Evolutionary conservation across 805 yeast genomes (phyloP), one percentile per base, ranked within the genome.

Genomic region (Wickerhamomyces mucosus): DNA sequence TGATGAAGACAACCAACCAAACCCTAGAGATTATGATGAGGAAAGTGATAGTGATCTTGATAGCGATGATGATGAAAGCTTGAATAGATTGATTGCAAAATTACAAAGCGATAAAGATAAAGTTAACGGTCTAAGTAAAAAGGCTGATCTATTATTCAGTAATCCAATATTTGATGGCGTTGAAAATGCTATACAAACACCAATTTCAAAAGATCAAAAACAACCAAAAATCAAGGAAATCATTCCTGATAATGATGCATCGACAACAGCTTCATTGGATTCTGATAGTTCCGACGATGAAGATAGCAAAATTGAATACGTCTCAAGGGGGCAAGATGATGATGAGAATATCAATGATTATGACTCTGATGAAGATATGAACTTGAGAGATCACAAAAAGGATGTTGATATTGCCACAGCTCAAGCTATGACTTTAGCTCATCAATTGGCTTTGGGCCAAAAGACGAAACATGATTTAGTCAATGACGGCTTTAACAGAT

Each of bases 351-450:
- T 47, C 4, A 58, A 51, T 10, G 73, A 65, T 36, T 74, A 69
- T 42, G 64, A 72, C 3, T 80, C 73, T 21, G 75, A 65, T 31
- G 80, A 43, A 26, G 48, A 75, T 50, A 53, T 46, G 33, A 61
- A 47, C 37, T 61, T 56, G 40, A 63, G 59, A 47, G 60, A 55
- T 18, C 83, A 80, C 42, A 61, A 71, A 36, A 66, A 72, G 32
- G 79, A 74, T 38, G 75, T 84, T 30, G 95, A 84, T 41, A 63
- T 88, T 38, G 94, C 92, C 14, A 86, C 96, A 2, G 94, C 81
- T 1, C 94, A 86, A 54, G 96, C 96, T 5, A 92, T 92, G 99
- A 92, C 98, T 0, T 63, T 92, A 47, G 98, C 98, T 0, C 99
- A 92, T 53, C 86, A 92, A 57, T 67, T 92, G 24, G 98, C 97